phyloP scores from a whole-genome alignment of 176 grass and related monocot species.

The Triticum turgidum region DNA sequence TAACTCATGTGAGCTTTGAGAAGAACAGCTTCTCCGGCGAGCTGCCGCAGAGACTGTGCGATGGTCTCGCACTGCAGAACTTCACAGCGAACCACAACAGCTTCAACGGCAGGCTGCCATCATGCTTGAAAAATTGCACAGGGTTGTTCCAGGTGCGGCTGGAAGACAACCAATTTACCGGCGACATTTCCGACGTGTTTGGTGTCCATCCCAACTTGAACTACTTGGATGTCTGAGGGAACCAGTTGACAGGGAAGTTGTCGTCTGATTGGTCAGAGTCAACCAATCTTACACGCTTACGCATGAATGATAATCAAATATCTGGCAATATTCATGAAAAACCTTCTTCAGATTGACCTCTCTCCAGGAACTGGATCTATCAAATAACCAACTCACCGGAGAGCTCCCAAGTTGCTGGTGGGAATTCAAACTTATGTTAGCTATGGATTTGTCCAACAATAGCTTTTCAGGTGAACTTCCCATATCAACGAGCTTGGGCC shows the following conservation, averaged over 20 bases:
- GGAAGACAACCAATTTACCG: too few species aligned
- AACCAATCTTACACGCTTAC: constrained; percentile 40
- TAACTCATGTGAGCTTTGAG: background rate
- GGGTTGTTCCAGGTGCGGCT: rapidly evolving
- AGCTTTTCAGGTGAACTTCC: background rate
- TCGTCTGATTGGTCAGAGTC: constrained; percentile 58
- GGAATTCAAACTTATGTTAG: background rate
- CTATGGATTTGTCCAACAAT: background rate
- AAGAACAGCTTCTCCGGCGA: background rate
- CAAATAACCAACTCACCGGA: background rate
- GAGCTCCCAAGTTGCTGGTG: constrained; percentile 17
- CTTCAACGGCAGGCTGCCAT: too few species aligned
- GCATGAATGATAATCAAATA: constrained; percentile 48
- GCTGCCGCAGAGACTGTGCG: background rate
- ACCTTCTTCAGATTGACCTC: background rate
- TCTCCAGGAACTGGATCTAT: background rate
- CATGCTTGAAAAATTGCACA: rapidly evolving
- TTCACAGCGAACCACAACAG: background rate
- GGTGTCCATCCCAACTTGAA: background rate
- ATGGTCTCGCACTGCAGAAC: background rate
- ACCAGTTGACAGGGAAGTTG: constrained; percentile 47
- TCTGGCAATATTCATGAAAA: constrained; percentile 43
- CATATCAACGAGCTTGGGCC: background rate
- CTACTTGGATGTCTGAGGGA: background rate
- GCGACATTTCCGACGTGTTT: too few species aligned